These are phyloP conservation scores for Neoarthrinium moseri DNA, from an alignment of 2,329 filamentous ascomycete genomes.

Conservation along the genomic window DNA sequence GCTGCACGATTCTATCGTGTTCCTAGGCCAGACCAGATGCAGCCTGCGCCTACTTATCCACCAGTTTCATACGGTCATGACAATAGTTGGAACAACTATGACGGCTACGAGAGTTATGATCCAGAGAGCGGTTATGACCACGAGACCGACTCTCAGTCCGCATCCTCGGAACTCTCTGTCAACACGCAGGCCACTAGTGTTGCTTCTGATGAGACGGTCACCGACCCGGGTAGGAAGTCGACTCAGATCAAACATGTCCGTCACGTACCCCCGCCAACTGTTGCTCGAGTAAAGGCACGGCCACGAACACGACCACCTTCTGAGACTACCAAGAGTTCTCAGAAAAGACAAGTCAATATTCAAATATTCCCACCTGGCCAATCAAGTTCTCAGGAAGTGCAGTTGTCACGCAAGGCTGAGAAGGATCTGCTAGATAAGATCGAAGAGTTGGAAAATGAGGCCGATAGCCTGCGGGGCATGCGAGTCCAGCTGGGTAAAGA, in stretches of 20 bases:
- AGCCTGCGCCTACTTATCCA: slow-evolving; percentile 13
- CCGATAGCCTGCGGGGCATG: slow-evolving; percentile 26
- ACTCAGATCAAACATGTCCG: slow-evolving; percentile 26
- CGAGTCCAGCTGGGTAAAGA: slow-evolving; percentile 28
- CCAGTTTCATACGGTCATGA: slow-evolving; percentile 15
- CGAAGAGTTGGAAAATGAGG: slow-evolving; percentile 34
- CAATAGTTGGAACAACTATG: slow-evolving; percentile 21
- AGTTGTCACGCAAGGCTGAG: slow-evolving; percentile 23
- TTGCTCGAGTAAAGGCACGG: slow-evolving; percentile 22
- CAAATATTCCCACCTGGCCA: slow-evolving; percentile 22
- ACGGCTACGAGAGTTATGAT: slow-evolving; percentile 24
- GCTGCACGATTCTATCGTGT: slow-evolving; percentile 28
- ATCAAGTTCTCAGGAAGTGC: slow-evolving; percentile 21
- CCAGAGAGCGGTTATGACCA: slow-evolving; percentile 29
- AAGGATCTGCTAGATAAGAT: slow-evolving; percentile 31
- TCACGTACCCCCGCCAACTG: slow-evolving; percentile 20
- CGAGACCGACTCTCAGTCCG: slow-evolving; percentile 35
- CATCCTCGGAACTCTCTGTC: slow-evolving; percentile 33
- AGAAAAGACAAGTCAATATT: slow-evolving; percentile 29
- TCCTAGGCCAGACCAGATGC: slow-evolving; percentile 16
- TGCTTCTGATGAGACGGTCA: slow-evolving; percentile 25
- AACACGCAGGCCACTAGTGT: slow-evolving; percentile 38
- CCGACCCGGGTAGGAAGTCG: slow-evolving; percentile 17
- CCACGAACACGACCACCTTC: slow-evolving; percentile 20
- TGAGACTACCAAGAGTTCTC: slow-evolving; percentile 22